These are phyloP conservation scores for Tranzscheliella williamsii DNA, from an alignment of 1,284 basidiomycete species.

Conservation along the genomic window DNA sequence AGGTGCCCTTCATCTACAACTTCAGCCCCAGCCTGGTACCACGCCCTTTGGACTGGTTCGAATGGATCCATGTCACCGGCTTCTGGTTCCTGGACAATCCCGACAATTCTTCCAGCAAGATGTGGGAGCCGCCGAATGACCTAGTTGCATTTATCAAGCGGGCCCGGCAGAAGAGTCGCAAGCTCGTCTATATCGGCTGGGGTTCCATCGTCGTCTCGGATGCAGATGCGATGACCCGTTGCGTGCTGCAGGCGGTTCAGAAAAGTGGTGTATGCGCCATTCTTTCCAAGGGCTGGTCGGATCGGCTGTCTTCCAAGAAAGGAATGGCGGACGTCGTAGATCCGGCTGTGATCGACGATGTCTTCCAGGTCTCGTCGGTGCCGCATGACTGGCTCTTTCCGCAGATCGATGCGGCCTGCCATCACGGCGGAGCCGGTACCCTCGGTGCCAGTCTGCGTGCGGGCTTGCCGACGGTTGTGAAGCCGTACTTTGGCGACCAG, in stretches of 20 bases:
- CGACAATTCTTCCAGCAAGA: slow-evolving; percentile 75
- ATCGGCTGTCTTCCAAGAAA: slow-evolving; percentile 66
- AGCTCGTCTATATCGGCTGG: slow-evolving; percentile 96
- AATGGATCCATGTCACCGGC: slow-evolving; percentile 92
- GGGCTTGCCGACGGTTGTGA: slow-evolving; percentile 91
- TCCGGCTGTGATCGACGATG: slow-evolving; percentile 70
- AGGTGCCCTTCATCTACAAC: slow-evolving; percentile 96
- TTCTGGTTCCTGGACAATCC: slow-evolving; percentile 67
- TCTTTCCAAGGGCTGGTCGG: slow-evolving; percentile 96
- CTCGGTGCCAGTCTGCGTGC: slow-evolving; percentile 89
- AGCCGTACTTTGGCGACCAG: slow-evolving; percentile 96
- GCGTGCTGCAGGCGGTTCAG: slow-evolving; percentile 82
- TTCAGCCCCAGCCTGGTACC: slow-evolving; percentile 80
- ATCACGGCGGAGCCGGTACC: slow-evolving; percentile 94
- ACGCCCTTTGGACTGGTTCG: slow-evolving; percentile 82
- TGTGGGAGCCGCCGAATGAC: slow-evolving; percentile 80
- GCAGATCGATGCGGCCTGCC: slow-evolving; percentile 89
- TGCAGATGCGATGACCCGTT: slow-evolving; percentile 85
- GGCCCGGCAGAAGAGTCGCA: slow-evolving; percentile 75
- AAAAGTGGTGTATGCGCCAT: slow-evolving; percentile 82
- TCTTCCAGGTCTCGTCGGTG: slow-evolving; percentile 78
- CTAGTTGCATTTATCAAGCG: slow-evolving; percentile 79
- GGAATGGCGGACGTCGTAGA: slow-evolving; percentile 51
- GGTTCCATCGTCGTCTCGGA: slow-evolving; percentile 98
- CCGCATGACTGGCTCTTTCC: slow-evolving; percentile 97